Conservation (phyloP, 2,329 filamentous ascomycete genomes). For the Thelonectria rubi region DNA sequence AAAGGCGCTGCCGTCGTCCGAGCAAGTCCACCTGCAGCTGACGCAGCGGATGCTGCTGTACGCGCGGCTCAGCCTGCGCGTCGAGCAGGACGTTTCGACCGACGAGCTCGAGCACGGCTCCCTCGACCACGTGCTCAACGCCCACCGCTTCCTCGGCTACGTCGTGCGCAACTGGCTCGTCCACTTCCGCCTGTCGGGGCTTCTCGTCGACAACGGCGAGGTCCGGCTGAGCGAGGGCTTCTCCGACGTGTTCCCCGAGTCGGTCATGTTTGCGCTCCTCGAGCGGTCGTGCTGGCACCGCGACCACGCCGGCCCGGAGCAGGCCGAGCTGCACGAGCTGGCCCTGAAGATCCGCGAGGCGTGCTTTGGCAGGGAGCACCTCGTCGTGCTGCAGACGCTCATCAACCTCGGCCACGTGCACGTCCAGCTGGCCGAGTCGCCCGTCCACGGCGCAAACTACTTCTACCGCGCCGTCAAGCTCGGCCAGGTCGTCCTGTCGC, state of each 20-base stretch:
- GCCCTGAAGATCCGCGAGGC: slow-evolving; percentile 48
- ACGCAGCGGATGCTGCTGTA: slow-evolving; percentile 49
- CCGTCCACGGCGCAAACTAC: slow-evolving; percentile 42
- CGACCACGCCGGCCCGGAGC: slow-evolving; percentile 33
- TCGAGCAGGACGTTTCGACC: slow-evolving; percentile 35
- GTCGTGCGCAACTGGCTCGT: slow-evolving; percentile 49
- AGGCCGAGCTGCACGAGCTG: slow-evolving; percentile 45
- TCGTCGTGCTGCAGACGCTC: slow-evolving; percentile 48
- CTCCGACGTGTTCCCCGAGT: slow-evolving; percentile 48
- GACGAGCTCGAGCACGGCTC: slow-evolving; percentile 35
- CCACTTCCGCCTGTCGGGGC: slow-evolving; percentile 48
- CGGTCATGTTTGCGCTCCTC: slow-evolving; percentile 48
- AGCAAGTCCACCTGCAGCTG: slow-evolving; percentile 48
- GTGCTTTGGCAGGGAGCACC: slow-evolving; percentile 49
- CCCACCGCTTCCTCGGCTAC: slow-evolving; percentile 47
- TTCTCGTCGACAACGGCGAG: slow-evolving; percentile 41
- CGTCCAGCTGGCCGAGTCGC: slow-evolving; percentile 34
- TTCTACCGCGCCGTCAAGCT: slow-evolving; percentile 49
- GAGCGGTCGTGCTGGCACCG: slow-evolving; percentile 47
- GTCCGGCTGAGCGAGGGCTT: slow-evolving; percentile 46
- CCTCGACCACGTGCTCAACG: slow-evolving; percentile 40
- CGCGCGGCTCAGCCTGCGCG: slow-evolving; percentile 42
- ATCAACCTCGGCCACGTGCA: slow-evolving; percentile 50
- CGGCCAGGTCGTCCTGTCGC: slow-evolving; percentile 45
- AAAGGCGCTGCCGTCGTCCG: slow-evolving; percentile 45